Base-by-base conservation (phyloP, 768 basidiomycete genomes). In the Lanmaoa rubissima region DNA sequence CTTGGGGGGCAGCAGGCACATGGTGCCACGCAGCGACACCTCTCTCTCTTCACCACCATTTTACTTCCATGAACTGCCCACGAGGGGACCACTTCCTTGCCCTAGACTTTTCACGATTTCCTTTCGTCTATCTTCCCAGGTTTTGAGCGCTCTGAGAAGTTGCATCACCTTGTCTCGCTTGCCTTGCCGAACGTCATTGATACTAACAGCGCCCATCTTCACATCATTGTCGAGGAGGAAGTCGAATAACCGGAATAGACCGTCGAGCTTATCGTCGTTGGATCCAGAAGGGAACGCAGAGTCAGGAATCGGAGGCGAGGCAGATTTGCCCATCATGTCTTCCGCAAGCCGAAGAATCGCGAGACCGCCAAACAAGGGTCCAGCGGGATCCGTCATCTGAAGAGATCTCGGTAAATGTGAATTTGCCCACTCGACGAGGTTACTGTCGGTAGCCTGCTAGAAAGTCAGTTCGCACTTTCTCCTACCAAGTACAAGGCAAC, bases 161-260 rank as follows among this genome's bases (percentile, higher is more conserved):
- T 93, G 88, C 5, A 87, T 63, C 58, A 96, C 83, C 76, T 92
- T 94, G 44, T 89, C 87, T 47, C 84, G 78, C 68, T 88, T 91
- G 32, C 90, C 92, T 58, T 84, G 82, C 49, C 92, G 79, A 35
- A 98, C 80, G 72, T 98, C 96, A 68, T 96, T 96, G 74, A 97
- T 95, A 64, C 90, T 94, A 34, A 98, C 88, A 58, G 86, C 84
- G 10, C 90, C 94, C 78, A 96, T 91, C 74, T 89, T 88, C 55
- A 95, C 86, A 48, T 94, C 94, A 58, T 93, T 92, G 64, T 95
- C 93, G 46, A 98, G 80, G 53, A 97, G 73, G 73, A 92, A 94
- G 73, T 98, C 95, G 73, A 97, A 96, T 53, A 96, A 75, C 54
- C 83, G 79, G 76, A 96, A 94, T 31, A 96, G 76, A 16, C 94